Evolutionary conservation across 2,329 filamentous ascomycete genomes (phyloP).

Genomic region (Fusarium falciforme): DNA sequence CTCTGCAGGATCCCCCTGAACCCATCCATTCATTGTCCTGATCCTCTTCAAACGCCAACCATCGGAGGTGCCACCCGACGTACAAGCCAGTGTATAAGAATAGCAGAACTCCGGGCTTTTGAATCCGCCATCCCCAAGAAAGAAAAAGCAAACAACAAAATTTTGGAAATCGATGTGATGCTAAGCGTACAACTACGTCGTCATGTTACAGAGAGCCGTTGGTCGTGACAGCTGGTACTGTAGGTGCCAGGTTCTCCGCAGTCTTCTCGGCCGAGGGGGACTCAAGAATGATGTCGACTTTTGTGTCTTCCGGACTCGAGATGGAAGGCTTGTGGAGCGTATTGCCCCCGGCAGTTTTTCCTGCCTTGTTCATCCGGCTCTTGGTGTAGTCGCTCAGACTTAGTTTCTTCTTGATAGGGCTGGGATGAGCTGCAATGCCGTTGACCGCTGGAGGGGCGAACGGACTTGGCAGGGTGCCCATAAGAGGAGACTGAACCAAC

Average conservation of each 20-base stretch:
- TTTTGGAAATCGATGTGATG: constrained; percentile 24
- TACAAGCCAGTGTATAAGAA: constrained; percentile 43
- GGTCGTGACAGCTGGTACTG: constrained; percentile 35
- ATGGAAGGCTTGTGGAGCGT: constrained; percentile 49
- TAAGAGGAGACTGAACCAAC: constrained; percentile 63
- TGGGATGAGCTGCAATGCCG: constrained; percentile 61
- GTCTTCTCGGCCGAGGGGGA: constrained; percentile 44
- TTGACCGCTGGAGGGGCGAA: constrained; percentile 58
- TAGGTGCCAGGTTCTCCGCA: constrained; percentile 39
- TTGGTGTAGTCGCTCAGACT: constrained; percentile 75
- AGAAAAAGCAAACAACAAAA: constrained; percentile 29
- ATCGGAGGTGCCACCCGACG: constrained; percentile 35
- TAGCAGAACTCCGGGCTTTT: constrained; percentile 48
- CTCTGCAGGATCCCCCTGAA: constrained; percentile 11
- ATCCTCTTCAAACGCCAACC: constrained; percentile 42
- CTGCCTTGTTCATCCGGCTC: constrained; percentile 67
- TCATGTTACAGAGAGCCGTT: constrained; percentile 45
- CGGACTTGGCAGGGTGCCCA: constrained; percentile 54
- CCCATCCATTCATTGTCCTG: constrained; percentile 25
- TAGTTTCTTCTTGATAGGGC: constrained; percentile 74
- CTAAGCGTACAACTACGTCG: constrained; percentile 42
- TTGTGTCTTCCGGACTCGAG: constrained; percentile 52
- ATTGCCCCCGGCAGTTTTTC: constrained; percentile 45
- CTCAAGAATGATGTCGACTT: constrained; percentile 50
- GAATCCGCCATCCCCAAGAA: constrained; percentile 38